These are phyloP conservation scores for Suhomyces pyralidae DNA, from an alignment of 805 yeast species.

Conservation along the genomic window DNA sequence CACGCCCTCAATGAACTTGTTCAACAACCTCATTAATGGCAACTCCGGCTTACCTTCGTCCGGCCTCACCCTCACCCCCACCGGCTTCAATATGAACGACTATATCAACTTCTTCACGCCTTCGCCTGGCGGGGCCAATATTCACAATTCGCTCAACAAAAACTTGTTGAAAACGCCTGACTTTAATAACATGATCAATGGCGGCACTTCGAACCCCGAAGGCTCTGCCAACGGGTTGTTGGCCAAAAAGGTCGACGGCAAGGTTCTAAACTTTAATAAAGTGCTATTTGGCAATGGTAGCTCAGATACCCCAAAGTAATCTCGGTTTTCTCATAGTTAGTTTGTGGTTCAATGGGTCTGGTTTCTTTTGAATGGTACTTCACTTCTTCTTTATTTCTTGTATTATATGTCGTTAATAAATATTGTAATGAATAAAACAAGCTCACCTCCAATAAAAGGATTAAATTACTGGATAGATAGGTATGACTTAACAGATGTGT, in stretches of 20 bases:
- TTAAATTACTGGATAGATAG: too few relatives aligned
- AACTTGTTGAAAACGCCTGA: slow-evolving; percentile 41
- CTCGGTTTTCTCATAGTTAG: slow-evolving; percentile 4
- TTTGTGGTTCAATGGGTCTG: not conserved
- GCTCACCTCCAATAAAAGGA: too few relatives aligned
- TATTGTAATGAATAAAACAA: too few relatives aligned
- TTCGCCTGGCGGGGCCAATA: slow-evolving; percentile 43
- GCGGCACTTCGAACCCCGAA: slow-evolving; percentile 3
- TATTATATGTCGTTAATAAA: not conserved
- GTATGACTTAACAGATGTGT: too few relatives aligned
- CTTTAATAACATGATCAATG: slow-evolving; percentile 29
- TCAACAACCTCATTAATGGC: slow-evolving; percentile 20
- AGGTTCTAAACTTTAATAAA: slow-evolving; percentile 43
- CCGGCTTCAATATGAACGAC: slow-evolving; percentile 79
- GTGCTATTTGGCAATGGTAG: slow-evolving; percentile 26
- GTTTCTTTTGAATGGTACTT: not conserved
- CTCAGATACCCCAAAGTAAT: slow-evolving; percentile 7
- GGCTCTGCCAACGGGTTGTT: not conserved
- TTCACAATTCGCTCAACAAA: slow-evolving; percentile 11
- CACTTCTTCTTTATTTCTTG: not conserved
- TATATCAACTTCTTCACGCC: slow-evolving; percentile 79
- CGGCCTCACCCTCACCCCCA: slow-evolving; percentile 49
- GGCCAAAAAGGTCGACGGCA: slow-evolving; percentile 34
- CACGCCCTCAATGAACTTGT: slow-evolving; percentile 38
- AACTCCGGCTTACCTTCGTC: slow-evolving; percentile 37